A percentile compares a stretch with the other conserved stretches of the same genome.
Evolutionary conservation across 768 basidiomycete genomes (phyloP).

Genomic region (Gloeostereum incarnatum): DNA sequence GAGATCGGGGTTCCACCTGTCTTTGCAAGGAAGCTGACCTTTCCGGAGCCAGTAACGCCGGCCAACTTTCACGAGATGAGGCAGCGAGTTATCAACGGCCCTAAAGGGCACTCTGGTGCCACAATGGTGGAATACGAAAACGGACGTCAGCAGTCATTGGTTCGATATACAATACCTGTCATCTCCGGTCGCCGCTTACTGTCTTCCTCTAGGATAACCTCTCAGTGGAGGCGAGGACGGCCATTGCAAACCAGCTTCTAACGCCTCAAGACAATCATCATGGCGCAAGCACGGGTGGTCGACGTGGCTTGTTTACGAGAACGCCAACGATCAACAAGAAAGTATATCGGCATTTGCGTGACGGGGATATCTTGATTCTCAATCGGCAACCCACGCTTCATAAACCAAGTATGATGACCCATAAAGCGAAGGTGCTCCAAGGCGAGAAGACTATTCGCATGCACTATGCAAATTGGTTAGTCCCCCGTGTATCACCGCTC

Average conservation of each 20-base stretch:
- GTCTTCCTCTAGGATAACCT: constrained; percentile 58
- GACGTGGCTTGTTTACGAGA: constrained; percentile 60
- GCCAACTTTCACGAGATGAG: constrained; percentile 85
- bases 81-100: constrained; percentile 85
- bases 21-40: constrained; percentile 94
- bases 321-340: constrained; percentile 89
- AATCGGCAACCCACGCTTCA: constrained; percentile 98
- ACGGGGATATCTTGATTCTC: constrained; percentile 91
- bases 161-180: constrained; percentile 20
- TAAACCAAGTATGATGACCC: constrained; percentile 99
- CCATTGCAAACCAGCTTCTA: constrained; percentile 90
- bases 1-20: constrained; percentile 98
- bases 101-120: constrained; percentile 85
- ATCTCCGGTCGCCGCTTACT: constrained; percentile 2
- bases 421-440: constrained; percentile 81
- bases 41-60: constrained; percentile 93
- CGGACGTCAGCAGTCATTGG: constrained; percentile 78
- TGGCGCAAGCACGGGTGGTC: constrained; percentile 33
- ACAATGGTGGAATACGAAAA: constrained; percentile 94
- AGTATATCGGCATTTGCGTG: constrained; percentile 88
- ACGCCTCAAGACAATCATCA: constrained; percentile 87
- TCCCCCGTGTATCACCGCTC: constrained; percentile 11
- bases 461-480: constrained; percentile 99
- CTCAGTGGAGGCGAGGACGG: constrained; percentile 82
- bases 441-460: constrained; percentile 99